phyloP scores from a whole-genome alignment of 202 grass and related monocot species.

The Sporobolus alterniflorus region DNA sequence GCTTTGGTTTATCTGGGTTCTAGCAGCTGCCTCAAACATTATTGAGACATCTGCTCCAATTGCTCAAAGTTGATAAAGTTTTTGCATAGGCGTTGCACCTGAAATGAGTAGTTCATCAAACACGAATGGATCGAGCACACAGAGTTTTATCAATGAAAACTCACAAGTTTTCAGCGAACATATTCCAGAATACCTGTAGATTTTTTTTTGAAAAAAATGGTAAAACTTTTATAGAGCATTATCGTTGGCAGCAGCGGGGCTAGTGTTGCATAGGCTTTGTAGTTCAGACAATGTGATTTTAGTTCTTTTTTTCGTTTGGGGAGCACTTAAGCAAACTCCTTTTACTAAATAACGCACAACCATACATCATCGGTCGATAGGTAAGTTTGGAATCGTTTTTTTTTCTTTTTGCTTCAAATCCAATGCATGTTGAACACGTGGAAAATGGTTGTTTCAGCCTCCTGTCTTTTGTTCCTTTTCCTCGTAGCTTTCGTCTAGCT shows the following conservation, averaged over 20 bases:
- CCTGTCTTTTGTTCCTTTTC: not conserved
- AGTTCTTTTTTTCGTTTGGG: not conserved
- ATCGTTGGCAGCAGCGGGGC: not conserved
- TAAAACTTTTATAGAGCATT: not conserved
- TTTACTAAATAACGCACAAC: not conserved
- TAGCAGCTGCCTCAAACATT: not conserved
- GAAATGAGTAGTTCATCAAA: not conserved
- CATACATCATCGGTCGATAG: too few relatives aligned
- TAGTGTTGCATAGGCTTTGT: not conserved
- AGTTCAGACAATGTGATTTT: not conserved
- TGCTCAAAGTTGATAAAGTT: not conserved
- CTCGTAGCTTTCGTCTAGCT: not conserved
- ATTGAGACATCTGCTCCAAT: slow-evolving; percentile 27
- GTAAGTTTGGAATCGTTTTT: not conserved
- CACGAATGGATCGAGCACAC: not conserved
- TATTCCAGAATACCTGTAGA: not conserved
- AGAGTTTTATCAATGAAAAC: too few relatives aligned
- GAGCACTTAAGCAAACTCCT: not conserved
- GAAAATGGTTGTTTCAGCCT: not conserved
- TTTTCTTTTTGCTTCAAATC: not conserved
- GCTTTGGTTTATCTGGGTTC: slow-evolving; percentile 29
- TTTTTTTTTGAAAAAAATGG: too few relatives aligned
- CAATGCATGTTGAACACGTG: slow-evolving; percentile 14
- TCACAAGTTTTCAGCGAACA: too few relatives aligned
- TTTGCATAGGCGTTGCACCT: not conserved